Evolutionary conservation across 495 filamentous ascomycete genomes (phyloP).

Genomic region (Penicillium maclennaniae): DNA sequence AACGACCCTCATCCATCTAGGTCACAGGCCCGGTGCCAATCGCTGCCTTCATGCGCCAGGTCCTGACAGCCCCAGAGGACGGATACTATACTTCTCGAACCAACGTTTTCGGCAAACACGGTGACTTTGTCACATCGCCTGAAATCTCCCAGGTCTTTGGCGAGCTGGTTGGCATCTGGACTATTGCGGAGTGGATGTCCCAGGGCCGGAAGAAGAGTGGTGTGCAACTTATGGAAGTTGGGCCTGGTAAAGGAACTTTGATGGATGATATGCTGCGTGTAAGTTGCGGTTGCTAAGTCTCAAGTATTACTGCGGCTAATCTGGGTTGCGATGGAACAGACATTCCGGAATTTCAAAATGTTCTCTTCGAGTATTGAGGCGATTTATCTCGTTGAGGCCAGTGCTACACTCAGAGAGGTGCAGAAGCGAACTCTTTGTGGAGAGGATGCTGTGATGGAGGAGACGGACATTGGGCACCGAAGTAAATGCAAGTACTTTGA

Average conservation of each 20-base stretch:
- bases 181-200: conserved; percentile 91
- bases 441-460: conserved; percentile 58
- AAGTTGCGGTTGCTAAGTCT: conserved; percentile 19
- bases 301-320: neutral
- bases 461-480: conserved; percentile 70
- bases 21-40: conserved; percentile 85
- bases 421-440: conserved; percentile 86
- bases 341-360: conserved; percentile 73
- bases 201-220: conserved; percentile 69
- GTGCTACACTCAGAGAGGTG: conserved; percentile 63
- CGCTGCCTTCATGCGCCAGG: conserved; percentile 96
- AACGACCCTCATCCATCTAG: conserved; percentile 26
- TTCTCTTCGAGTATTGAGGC: conserved; percentile 74
- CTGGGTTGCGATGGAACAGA: conserved; percentile 46
- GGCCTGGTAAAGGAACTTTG: conserved; percentile 89
- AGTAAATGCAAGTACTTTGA: conserved; percentile 71
- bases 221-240: conserved; percentile 87
- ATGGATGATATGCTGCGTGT: conserved; percentile 97
- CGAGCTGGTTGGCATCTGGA: conserved; percentile 90
- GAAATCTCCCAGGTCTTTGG: conserved; percentile 98
- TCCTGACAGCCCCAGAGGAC: conserved; percentile 74
- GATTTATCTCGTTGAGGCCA: conserved; percentile 90
- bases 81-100: conserved; percentile 7
- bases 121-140: conserved; percentile 94
- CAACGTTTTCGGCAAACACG: conserved; percentile 77